A percentile compares a stretch with the other conserved stretches of the same genome.
Evolutionary conservation across 108 stramenopile species (phyloP).

Genomic region (Skeletonema costatum): DNA sequence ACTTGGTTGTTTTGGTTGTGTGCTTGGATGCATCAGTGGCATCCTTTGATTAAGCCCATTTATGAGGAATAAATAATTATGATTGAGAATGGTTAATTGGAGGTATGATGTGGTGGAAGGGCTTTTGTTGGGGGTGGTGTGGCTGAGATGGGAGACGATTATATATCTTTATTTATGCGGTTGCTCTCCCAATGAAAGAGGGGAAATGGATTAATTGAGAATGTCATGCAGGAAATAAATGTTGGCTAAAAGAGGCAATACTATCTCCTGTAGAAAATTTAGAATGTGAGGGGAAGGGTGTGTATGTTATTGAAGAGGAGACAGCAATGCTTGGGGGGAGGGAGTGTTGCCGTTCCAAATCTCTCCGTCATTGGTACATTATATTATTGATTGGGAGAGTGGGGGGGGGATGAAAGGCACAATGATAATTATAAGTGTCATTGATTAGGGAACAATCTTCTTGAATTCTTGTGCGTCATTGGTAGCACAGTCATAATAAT

Average conservation of each 20-base stretch:
- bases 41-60: slow-evolving; percentile 88
- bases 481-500: neutral
- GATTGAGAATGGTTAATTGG: neutral
- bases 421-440: neutral
- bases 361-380: neutral
- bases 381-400: neutral
- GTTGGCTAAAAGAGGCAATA: neutral
- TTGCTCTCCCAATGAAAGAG: neutral
- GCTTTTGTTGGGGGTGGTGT: neutral
- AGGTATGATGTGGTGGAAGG: neutral
- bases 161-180: neutral
- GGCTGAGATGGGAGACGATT: neutral
- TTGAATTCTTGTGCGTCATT: neutral
- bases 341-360: neutral
- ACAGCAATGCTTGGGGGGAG: neutral
- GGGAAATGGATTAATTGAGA: neutral
- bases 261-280: neutral
- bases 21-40: slow-evolving; percentile 95
- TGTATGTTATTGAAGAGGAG: neutral
- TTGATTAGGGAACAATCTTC: neutral
- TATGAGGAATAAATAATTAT: slow-evolving; percentile 67
- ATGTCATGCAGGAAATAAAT: neutral
- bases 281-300: neutral
- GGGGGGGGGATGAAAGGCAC: neutral
- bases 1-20: slow-evolving; percentile 93